Evolutionary conservation across 1,284 basidiomycete genomes (phyloP), one percentile per base, ranked within the genome.

Genomic region (Mycena sp.): DNA sequence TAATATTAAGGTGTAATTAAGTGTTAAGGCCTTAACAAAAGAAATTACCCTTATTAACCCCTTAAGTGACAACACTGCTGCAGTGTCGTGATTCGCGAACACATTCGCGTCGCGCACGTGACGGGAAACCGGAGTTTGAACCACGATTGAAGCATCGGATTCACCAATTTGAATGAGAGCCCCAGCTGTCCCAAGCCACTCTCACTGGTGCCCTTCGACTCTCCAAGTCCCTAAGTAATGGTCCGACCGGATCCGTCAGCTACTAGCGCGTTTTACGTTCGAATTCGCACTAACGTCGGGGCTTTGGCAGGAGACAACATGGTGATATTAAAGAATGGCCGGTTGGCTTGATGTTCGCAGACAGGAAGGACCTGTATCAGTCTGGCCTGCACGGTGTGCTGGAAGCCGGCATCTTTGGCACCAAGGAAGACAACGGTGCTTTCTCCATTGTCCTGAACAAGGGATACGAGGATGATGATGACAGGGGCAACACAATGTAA

Each of bases 371-470:
- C 37, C 23, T 61, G 11, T 61, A 51, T 45, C 10, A 61, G 4
- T 54, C 65, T 11, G 62, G 62, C 17, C 40, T 67, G 1, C 65
- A 67, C 38, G 62, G 58, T 16, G 26, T 12, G 9, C 49, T 10
- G 6, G 32, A 58, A 38, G 29, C 62, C 11, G 65, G 65, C 9
- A 67, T 67, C 30, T 64, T 58, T 26, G 62, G 65, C 23, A 61
- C 62, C 6, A 45, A 55, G 25, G 35, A 12, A 17, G 46, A 60
- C 7, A 51, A 32, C 2, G 65, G 65, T 54, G 65, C 65, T 26
- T 67, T 61, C 37, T 61, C 62, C 21, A 64, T 67, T 29, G 65
- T 67, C 12, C 21, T 67, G n/a, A 67, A 67, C 21, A 14, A 49
- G 3, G 53, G 58, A 3, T 67, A 67, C 38, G 58, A 59, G 40